Base-by-base conservation (phyloP, 2,329 filamentous ascomycete species). In the Fusarium sp. region DNA sequence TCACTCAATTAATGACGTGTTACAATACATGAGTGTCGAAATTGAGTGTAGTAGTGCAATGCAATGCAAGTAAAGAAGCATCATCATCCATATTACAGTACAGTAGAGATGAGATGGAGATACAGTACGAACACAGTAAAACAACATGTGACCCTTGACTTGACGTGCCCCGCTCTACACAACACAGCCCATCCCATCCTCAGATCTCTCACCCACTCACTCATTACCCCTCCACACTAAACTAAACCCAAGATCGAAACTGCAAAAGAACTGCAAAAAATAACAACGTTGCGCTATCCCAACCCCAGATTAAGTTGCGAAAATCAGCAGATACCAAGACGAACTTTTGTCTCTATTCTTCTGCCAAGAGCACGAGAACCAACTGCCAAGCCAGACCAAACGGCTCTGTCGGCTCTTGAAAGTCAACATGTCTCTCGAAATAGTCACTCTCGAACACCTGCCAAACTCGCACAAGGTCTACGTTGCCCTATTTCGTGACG, bases 381-480 rank as follows among this genome's bases (percentile, higher is more conserved):
- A 39, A 20, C 17, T 39, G 20, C 10, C 29, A 40, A 31, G 29
- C 36, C 37, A 13, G 15, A 21, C 6, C 20, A 11, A 40, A 40
- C 36, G 55, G 23, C 54, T 35, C 33, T 35, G 6, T 35, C 33
- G 33, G 33, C 29, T 31, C 33, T 35, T 31, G 13, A 31, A 33
- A 25, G 23, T 57, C 67, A 72, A 25, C 63, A 87, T 86, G 83
- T 76, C 81, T 46, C 77, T 95, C 73, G 88, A 94, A 79, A 89
- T 87, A 4, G 80, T 97, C 57, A 75, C 83, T 41, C 84, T 98
- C 33, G 90, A 96, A 62, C 93, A 97, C 77, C 81, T 96, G 41
- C 91, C 93, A 3, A 74, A 83, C 9, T 82, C 83, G 27, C 84
- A 93, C 76, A 84, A 87, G 9, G 82, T 97, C 29, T 89, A 96